Evolutionary conservation across 345 rosid species (phyloP).

Genomic region (Dovyalis caffra): DNA sequence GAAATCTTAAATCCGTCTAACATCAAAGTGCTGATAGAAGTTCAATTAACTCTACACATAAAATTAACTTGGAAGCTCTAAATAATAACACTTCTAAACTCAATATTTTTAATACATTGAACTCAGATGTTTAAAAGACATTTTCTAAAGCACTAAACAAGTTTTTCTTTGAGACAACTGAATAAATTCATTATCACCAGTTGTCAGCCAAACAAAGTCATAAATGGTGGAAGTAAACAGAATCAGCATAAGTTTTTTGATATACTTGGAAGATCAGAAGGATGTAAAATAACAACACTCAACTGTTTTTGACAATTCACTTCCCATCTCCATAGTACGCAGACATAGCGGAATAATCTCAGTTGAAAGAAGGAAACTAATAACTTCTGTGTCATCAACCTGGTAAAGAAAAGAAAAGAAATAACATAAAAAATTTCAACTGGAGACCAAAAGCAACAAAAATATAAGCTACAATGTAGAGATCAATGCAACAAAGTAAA

Average conservation of each 20-base stretch:
- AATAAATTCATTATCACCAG: not conserved
- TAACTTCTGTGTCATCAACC: constrained; percentile 98
- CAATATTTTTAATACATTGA: not conserved
- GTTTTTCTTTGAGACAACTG: not conserved
- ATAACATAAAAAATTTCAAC: not conserved
- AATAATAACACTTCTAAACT: not conserved
- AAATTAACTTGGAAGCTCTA: not conserved
- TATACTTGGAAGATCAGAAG: not conserved
- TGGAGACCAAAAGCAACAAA: not conserved
- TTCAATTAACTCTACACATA: not conserved
- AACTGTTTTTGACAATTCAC: constrained; percentile 96
- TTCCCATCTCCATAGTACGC: constrained; percentile 99
- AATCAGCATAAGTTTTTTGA: not conserved
- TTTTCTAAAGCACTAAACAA: not conserved
- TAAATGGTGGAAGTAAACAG: not conserved
- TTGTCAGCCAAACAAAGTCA: not conserved
- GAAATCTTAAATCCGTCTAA: too few species aligned
- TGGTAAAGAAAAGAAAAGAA: constrained; percentile 23
- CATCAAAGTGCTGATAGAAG: not conserved
- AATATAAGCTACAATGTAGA: not conserved
- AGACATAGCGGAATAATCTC: constrained; percentile 92
- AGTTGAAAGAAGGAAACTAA: constrained; percentile 93
- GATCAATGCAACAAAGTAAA: not conserved
- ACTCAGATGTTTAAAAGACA: not conserved
- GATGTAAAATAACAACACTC: constrained; percentile 30